phyloP scores from a whole-genome alignment of 2,329 filamentous ascomycete genomes.

The Leptographium wingfieldii region DNA sequence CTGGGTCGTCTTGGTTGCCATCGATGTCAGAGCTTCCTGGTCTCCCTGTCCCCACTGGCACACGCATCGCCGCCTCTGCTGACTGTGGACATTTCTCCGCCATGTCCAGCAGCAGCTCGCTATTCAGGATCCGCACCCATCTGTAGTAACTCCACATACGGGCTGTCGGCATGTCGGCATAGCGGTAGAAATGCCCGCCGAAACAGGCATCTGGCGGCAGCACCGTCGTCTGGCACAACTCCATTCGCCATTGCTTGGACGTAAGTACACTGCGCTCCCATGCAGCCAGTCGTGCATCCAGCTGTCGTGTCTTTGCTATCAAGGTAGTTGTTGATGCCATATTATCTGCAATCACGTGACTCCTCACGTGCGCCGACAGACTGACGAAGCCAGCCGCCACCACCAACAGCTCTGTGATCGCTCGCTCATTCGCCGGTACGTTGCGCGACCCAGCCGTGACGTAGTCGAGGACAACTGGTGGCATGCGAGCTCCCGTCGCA shows the following conservation, averaged over 20 bases:
- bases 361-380: constrained; percentile 23
- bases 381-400: constrained; percentile 28
- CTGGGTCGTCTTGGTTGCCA: not conserved
- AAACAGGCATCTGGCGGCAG: constrained; percentile 32
- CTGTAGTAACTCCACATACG: constrained; percentile 48
- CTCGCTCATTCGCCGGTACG: constrained; percentile 23
- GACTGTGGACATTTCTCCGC: constrained; percentile 22
- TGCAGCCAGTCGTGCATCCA: constrained; percentile 26
- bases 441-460: constrained; percentile 23
- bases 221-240: constrained; percentile 17
- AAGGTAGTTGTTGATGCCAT: constrained; percentile 20
- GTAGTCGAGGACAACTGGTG: constrained; percentile 29
- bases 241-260: constrained; percentile 23
- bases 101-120: constrained; percentile 34
- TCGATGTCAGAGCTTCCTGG: not conserved
- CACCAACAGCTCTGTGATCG: constrained; percentile 26
- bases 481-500: constrained; percentile 25
- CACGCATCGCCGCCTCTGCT: not conserved
- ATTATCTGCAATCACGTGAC: constrained; percentile 24
- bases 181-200: constrained; percentile 40
- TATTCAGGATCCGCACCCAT: constrained; percentile 41
- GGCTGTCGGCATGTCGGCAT: constrained; percentile 39
- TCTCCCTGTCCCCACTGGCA: not conserved
- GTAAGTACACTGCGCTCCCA: constrained; percentile 24
- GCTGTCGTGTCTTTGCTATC: constrained; percentile 25